Percentiles rank a stretch among this genome's conserved stretches.
Conservation (phyloP, 176 grass and related monocot species). For the Cocos nucifera region DNA sequence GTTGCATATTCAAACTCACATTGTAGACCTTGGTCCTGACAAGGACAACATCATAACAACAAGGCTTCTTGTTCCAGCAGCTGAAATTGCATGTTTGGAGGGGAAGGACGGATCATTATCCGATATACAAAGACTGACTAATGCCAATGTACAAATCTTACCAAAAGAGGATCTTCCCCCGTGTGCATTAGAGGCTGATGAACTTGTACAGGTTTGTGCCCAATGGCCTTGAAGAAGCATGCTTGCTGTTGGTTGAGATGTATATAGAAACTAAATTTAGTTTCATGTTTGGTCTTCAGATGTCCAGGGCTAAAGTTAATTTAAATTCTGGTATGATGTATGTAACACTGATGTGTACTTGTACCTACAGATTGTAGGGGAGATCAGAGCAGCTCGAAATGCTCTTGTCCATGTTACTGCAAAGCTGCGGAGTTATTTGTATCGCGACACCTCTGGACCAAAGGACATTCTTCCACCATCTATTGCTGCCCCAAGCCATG, state of each 20-base stretch:
- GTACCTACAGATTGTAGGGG: conserved; percentile 80
- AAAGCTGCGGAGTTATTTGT: conserved; percentile 72
- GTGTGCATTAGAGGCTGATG: conserved; percentile 81
- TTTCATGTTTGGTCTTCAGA: not conserved
- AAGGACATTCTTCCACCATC: conserved; percentile 26
- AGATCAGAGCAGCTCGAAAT: conserved; percentile 87
- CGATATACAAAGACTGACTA: conserved; percentile 75
- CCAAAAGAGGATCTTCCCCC: conserved; percentile 77
- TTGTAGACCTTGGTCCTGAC: conserved; percentile 93
- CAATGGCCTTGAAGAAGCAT: conserved; percentile 8
- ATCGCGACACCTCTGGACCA: conserved; percentile 45
- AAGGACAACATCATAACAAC: conserved; percentile 95
- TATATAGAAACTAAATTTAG: not conserved
- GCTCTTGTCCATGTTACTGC: conserved; percentile 76
- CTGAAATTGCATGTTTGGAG: conserved; percentile 83
- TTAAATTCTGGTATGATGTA: no score
- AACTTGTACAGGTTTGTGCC: conserved; percentile 77
- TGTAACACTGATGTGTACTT: conserved; percentile 1
- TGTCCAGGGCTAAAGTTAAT: no score
- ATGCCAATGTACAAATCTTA: conserved; percentile 88
- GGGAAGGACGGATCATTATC: conserved; percentile 68
- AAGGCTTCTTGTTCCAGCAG: conserved; percentile 75
- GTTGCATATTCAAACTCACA: conserved; percentile 87
- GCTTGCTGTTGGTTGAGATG: not conserved
- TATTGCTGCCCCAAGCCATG: not conserved